Base-by-base conservation (phyloP, 495 filamentous ascomycete genomes). In the Chlorociboria aeruginascens region DNA sequence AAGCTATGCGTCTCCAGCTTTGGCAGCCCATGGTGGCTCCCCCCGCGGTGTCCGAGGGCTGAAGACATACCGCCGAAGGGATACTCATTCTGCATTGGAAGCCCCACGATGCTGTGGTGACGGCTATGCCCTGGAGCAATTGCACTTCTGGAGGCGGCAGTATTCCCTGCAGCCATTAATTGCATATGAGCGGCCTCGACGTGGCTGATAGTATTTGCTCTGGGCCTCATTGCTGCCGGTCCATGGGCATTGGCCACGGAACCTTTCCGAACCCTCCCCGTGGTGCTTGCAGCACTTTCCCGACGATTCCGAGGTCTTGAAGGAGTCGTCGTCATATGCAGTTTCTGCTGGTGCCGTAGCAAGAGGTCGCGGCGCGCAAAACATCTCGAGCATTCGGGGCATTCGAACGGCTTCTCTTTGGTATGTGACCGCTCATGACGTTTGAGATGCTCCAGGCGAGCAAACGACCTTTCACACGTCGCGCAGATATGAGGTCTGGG, bases 351-450 rank as follows among this genome's bases (percentile, higher is more conserved):
- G 66, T 99, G 92, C 28, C 92, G 78, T 48, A 99, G 70, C 45
- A 99, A 77, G 50, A 99, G 66, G 63, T 99, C 92, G 49, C 92
- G 78, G 32, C 92, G 79, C 30, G 92, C 92, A 69, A 99, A 99
- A 72, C 92, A 97, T 61, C 92, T 70, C 16, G 86, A 73, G 61
- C 92, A 99, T 63, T 97, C 89, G 20, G 90, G 89, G 54, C 92
- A 99, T 62, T 95, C 90, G 61, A 99, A 99, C 2, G 92, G 92
- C 70, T 98, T 98, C 63, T 99, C 92, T 62, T 99, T 99, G 9
- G 92, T 99, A 58, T 99, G 92, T 14, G 92, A 97, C 37, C 92
- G 82, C 71, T 99, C 92, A 66, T 99, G 92, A 39, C 92, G 84
- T 69, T 99, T 99, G 51, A 99, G 69, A 67, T 99, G 92, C 67